phyloP scores from a whole-genome alignment of 768 basidiomycete species.

The Naematelia aurantialba region DNA sequence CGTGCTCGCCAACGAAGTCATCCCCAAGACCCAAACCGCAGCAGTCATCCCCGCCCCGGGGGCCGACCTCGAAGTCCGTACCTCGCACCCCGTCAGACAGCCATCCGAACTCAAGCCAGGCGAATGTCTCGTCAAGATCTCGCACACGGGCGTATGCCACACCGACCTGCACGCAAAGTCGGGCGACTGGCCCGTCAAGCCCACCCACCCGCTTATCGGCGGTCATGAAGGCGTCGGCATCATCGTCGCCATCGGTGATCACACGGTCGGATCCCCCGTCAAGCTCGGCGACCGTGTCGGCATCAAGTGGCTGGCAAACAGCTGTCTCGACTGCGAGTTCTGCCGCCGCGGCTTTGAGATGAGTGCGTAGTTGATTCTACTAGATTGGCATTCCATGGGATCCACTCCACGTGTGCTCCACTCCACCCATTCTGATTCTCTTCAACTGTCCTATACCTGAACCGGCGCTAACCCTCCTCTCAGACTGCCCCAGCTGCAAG shows the following conservation, averaged over 20 bases:
- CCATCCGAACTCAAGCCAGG: constrained; percentile 41
- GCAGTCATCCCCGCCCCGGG: constrained; percentile 18
- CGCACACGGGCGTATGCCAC: constrained; percentile 79
- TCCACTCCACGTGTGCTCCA: neutral
- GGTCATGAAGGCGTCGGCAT: constrained; percentile 79
- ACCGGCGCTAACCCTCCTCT: constrained; percentile 44
- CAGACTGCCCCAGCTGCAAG: constrained; percentile 62
- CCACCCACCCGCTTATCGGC: constrained; percentile 31
- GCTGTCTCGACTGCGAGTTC: constrained; percentile 69
- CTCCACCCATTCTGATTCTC: neutral
- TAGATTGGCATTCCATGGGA: neutral
- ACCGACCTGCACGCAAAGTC: constrained; percentile 67
- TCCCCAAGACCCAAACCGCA: constrained; percentile 37
- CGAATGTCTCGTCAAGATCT: constrained; percentile 62
- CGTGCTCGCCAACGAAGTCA: constrained; percentile 8
- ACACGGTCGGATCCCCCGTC: constrained; percentile 59
- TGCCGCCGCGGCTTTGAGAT: constrained; percentile 70
- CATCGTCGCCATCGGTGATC: constrained; percentile 71
- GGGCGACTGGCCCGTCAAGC: constrained; percentile 71
- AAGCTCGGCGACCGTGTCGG: constrained; percentile 76
- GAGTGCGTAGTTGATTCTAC: constrained; percentile 17
- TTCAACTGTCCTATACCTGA: too few relatives aligned
- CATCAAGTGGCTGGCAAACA: constrained; percentile 60
- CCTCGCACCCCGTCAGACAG: constrained; percentile 38
- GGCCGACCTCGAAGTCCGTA: constrained; percentile 16